Percentiles rank a stretch among this genome's conserved stretches.
Conservation (phyloP, 345 rosid genomes). For the Lepidium aucheri region DNA sequence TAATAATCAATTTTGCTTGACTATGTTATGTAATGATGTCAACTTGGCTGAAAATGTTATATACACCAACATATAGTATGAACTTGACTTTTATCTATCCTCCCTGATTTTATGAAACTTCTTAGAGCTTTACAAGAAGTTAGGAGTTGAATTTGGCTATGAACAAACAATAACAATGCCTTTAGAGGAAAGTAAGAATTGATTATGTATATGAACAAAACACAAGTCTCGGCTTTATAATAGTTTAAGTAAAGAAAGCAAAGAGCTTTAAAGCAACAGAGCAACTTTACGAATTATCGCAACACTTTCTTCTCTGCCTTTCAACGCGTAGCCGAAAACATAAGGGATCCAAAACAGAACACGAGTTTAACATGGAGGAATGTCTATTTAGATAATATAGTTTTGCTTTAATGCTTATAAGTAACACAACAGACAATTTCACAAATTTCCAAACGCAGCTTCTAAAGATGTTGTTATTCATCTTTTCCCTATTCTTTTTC, state of each 20-base stretch:
- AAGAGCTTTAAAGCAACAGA: background rate
- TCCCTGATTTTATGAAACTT: background rate
- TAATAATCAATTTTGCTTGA: background rate
- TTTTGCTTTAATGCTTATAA: slow-evolving; percentile 2
- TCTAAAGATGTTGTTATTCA: background rate
- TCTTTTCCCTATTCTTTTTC: background rate
- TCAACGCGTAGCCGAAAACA: background rate
- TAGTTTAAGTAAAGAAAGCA: background rate
- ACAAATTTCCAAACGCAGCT: background rate
- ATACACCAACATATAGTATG: background rate
- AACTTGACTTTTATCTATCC: background rate
- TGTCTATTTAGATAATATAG: background rate
- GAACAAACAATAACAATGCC: background rate
- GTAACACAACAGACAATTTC: background rate
- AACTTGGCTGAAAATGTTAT: background rate
- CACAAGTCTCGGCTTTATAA: background rate
- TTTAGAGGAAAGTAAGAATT: background rate
- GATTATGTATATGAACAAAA: slow-evolving; percentile 16
- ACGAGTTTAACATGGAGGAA: slow-evolving; percentile 1
- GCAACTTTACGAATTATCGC: background rate
- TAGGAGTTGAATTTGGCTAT: background rate
- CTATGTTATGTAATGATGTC: background rate
- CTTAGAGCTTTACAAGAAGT: background rate
- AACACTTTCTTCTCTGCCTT: no score
- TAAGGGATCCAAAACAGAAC: no score